phyloP scores from a whole-genome alignment of 2,329 filamentous ascomycete genomes.

The Fusarium austroafricanum region DNA sequence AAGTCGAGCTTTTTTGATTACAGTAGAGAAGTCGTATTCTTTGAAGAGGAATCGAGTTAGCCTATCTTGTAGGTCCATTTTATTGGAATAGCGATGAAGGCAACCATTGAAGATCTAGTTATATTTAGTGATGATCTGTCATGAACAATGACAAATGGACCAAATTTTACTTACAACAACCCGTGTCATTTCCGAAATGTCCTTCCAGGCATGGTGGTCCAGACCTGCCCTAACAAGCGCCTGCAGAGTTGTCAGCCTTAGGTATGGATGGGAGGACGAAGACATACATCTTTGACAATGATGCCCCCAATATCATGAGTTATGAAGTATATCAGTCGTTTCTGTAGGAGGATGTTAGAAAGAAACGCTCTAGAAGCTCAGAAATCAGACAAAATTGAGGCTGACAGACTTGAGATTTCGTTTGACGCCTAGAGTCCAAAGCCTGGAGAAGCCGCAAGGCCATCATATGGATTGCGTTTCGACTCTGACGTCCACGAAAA shows the following conservation, averaged over 20 bases:
- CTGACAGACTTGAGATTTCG: background rate
- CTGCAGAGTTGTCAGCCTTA: background rate
- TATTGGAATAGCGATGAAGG: too few relatives aligned
- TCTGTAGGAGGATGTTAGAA: background rate
- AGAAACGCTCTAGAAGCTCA: accelerated
- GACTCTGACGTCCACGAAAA: background rate
- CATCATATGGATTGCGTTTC: background rate
- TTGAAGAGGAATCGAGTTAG: too few relatives aligned
- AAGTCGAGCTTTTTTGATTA: too few relatives aligned
- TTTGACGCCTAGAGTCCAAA: background rate
- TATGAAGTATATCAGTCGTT: background rate
- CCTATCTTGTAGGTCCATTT: too few relatives aligned
- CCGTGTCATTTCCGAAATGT: slow-evolving; percentile 3
- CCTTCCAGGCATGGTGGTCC: background rate
- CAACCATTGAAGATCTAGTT: background rate
- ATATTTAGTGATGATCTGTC: background rate
- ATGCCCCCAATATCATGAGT: background rate
- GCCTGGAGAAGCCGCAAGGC: background rate
- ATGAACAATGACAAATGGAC: accelerated
- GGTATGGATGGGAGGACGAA: accelerated
- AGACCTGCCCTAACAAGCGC: slow-evolving; percentile 1
- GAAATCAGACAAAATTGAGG: too few relatives aligned
- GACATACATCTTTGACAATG: background rate
- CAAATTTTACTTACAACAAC: background rate
- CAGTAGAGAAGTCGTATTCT: too few relatives aligned